Conservation (phyloP, 208 protist species). For the Trypanosoma conorhini region DNA sequence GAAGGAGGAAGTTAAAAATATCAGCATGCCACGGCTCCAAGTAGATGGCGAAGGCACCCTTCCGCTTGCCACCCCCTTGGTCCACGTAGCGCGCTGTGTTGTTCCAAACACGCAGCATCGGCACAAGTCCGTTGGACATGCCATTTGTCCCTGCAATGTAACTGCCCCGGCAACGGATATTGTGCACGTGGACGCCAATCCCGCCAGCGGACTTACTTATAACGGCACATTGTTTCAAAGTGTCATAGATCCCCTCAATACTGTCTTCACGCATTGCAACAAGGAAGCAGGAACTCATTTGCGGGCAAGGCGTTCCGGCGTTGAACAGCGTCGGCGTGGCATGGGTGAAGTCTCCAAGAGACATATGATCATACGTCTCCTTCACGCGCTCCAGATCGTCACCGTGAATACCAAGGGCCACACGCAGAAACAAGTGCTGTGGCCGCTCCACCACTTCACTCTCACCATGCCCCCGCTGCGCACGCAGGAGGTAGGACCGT, state of each 20-base stretch:
- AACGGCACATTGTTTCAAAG: constrained; percentile 97
- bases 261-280: constrained; percentile 99
- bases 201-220: constrained; percentile 98
- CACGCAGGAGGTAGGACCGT: constrained; percentile 97
- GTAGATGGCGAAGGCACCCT: constrained; percentile 99
- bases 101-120: constrained; percentile 99
- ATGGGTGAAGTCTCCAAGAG: constrained; percentile 96
- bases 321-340: constrained; percentile 99
- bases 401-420: constrained; percentile 97
- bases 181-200: constrained; percentile 98
- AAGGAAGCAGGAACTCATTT: constrained; percentile 98
- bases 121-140: constrained; percentile 97
- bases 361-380: constrained; percentile 97
- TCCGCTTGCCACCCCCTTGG: constrained; percentile 98
- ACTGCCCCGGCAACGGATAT: constrained; percentile 95
- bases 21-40: constrained; percentile 99
- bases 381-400: constrained; percentile 92
- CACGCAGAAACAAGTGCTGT: constrained; percentile 99
- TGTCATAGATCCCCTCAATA: constrained; percentile 99
- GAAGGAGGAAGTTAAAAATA: constrained; percentile 97
- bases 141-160: constrained; percentile 99
- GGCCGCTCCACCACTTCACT: constrained; percentile 96
- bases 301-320: constrained; percentile 94
- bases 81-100: constrained; percentile 99
- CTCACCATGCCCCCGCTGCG: constrained; percentile 67